phyloP scores from a whole-genome alignment of 2,329 filamentous ascomycete species.

The Ophiocordyceps robertsii region DNA sequence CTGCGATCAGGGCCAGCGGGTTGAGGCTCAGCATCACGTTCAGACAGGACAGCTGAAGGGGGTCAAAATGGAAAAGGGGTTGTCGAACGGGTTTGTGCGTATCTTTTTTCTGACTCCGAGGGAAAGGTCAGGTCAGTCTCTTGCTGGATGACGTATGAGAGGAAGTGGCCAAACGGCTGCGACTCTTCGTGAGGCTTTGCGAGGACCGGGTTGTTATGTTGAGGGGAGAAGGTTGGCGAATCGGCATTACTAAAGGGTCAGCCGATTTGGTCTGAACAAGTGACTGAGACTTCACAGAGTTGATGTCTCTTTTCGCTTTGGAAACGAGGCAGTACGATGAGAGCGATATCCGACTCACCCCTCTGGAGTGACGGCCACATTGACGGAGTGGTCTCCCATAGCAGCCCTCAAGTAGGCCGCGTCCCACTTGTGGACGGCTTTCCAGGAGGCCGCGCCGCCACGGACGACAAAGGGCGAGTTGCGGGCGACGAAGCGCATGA shows the following conservation, averaged over 20 bases:
- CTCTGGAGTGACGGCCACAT: constrained; percentile 63
- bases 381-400: constrained; percentile 46
- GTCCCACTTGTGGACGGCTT: constrained; percentile 49
- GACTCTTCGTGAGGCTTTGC: constrained; percentile 60
- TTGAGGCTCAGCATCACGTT: neutral
- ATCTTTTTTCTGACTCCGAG: constrained; percentile 39
- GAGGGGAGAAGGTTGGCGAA: constrained; percentile 15
- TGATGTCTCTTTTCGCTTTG: too few species aligned
- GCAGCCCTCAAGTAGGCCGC: constrained; percentile 40
- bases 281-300: too few species aligned
- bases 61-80: neutral
- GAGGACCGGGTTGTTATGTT: constrained; percentile 31
- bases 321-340: neutral
- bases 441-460: constrained; percentile 48
- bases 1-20: constrained; percentile 17
- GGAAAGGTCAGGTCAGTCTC: constrained; percentile 27
- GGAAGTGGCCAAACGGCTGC: constrained; percentile 47
- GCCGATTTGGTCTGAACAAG: neutral
- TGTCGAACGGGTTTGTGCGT: constrained; percentile 58
- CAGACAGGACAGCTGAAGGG: neutral
- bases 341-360: constrained; percentile 34
- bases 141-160: constrained; percentile 47
- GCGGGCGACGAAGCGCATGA: constrained; percentile 61
- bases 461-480: constrained; percentile 67
- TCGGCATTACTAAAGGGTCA: constrained; percentile 21